Base-by-base conservation (phyloP, 768 basidiomycete genomes). In the Saitozyma sp. region DNA sequence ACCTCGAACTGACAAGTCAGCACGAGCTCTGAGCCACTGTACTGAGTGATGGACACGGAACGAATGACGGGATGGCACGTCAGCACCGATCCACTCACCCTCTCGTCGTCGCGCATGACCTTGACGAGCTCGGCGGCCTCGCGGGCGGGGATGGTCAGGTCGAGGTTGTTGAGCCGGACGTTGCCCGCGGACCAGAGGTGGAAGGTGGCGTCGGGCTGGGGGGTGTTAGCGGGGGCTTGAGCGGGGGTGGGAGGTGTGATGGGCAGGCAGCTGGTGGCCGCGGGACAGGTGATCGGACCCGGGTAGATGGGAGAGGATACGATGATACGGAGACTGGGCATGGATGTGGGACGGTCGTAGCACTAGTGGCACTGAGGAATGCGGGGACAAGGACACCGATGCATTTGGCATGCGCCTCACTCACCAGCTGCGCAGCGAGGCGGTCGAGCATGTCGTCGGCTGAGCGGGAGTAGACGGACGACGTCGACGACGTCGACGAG, bases 171-270 rank as follows among this genome's bases (percentile, higher is more conserved):
- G 7, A 76, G 54, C 9, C 75, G 68, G 54, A 76, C 59, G 49
- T 76, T 76, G 7, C 75, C 75, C 9, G 65, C 75, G 13, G 75
- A 73, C 75, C 75, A 76, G 38, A 76, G 66, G 52, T 74, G 69
- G 51, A 75, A 61, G 16, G 60, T 64, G 13, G 68, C 29, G 29
- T 29, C 29, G 29, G 29, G 29, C 29, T 29, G 29, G 29, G 29
- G 29, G 29, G 29, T 29, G 29, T 29, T 5, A 29, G 29, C 29
- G 29, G 29, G 29, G 29, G 5, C 29, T 29, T 5, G 29, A 29
- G 38, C 52, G 68, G 19, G 16, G 71, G 29, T 71, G 73, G 42
- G 8, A 38, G n/a, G 16, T 58, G 54, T 42, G 54, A 17, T 10
- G 14, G 37, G 17, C 38, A 29, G 29, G 29, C 5, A 5, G 5